phyloP scores from a whole-genome alignment of 768 basidiomycete genomes.

The Tephrocybe sp. region DNA sequence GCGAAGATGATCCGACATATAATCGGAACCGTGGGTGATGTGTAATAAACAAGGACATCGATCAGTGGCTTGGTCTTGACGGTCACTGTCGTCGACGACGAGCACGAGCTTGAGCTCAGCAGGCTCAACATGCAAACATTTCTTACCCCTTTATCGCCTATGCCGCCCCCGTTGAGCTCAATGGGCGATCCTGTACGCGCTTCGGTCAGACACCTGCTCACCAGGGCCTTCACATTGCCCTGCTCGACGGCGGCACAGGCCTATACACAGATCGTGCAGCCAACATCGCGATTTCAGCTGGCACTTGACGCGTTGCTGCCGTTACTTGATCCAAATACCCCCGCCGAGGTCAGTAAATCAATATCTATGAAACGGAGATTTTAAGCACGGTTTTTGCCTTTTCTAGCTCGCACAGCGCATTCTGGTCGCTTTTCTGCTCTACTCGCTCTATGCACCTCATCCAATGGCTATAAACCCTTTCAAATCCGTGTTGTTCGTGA shows the following conservation, averaged over 20 bases:
- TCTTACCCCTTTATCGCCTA: constrained; percentile 22
- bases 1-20: constrained; percentile 5
- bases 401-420: constrained; percentile 70
- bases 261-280: constrained; percentile 74
- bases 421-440: constrained; percentile 76
- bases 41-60: constrained; percentile 18
- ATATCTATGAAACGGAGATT: constrained; percentile 4
- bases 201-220: constrained; percentile 68
- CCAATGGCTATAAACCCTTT: constrained; percentile 82
- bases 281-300: constrained; percentile 77
- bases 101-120: constrained; percentile 21
- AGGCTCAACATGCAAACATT: constrained; percentile 26
- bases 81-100: constrained; percentile 19
- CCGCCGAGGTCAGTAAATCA: constrained; percentile 48
- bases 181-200: constrained; percentile 53
- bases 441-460: constrained; percentile 78
- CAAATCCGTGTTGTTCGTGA: constrained; percentile 67
- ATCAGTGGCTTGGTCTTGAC: constrained; percentile 17
- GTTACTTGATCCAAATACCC: constrained; percentile 54
- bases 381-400: constrained; percentile 7
- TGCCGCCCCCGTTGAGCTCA: constrained; percentile 14
- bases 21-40: constrained; percentile 8
- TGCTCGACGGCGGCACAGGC: constrained; percentile 79
- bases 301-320: constrained; percentile 82
- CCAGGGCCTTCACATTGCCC: constrained; percentile 65